These are phyloP conservation scores for Yamadazyma sp. DNA, from an alignment of 805 yeast genomes.

Conservation along the genomic window DNA sequence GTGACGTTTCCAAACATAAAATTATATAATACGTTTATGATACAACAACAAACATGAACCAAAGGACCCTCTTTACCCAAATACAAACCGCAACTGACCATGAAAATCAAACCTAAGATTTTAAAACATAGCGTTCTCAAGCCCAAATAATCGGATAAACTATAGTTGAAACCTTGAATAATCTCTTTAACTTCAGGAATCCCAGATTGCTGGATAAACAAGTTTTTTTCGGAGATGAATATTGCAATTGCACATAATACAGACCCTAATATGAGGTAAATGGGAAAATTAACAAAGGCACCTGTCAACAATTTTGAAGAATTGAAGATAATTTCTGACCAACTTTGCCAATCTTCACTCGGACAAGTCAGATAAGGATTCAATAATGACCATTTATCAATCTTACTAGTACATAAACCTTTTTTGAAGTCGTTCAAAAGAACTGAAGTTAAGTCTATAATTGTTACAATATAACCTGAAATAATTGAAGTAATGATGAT, in stretches of 20 bases:
- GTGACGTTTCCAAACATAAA: conserved; percentile 11
- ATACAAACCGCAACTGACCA: conserved; percentile 77
- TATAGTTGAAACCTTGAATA: conserved; percentile 60
- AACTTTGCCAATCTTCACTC: conserved; percentile 35
- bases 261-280: conserved; percentile 28
- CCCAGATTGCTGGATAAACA: conserved; percentile 49
- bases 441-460: conserved; percentile 47
- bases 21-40: conserved; percentile 37
- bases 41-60: conserved; percentile 72
- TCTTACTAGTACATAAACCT: conserved; percentile 46
- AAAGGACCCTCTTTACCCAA: conserved; percentile 86
- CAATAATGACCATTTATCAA: conserved; percentile 38
- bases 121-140: conserved; percentile 52
- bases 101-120: conserved; percentile 55
- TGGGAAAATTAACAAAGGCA: conserved; percentile 31
- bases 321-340: conserved; percentile 30
- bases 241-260: conserved; percentile 25
- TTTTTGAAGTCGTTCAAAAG: conserved; percentile 51
- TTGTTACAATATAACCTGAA: conserved; percentile 48
- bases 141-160: conserved; percentile 47
- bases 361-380: conserved; percentile 45
- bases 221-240: conserved; percentile 24
- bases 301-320: conserved; percentile 17
- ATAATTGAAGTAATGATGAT: conserved; percentile 43
- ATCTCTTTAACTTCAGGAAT: conserved; percentile 71